Evolutionary conservation across 2,329 filamentous ascomycete species (phyloP), one percentile per base, ranked within the genome.

Genomic region (Botrytis byssoidea): DNA sequence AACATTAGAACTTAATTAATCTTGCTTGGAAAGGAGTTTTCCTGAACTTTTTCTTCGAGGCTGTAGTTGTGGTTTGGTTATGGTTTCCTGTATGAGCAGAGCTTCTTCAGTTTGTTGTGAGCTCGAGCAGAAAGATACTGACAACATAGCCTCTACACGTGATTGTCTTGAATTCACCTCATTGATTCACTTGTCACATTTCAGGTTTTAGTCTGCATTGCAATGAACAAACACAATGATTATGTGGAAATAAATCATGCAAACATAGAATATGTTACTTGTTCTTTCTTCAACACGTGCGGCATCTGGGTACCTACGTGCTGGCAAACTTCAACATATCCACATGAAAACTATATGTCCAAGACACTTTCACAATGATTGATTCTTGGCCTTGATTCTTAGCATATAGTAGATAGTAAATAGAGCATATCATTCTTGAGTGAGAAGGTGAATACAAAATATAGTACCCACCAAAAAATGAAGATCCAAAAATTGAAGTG

Each of bases 221-320:
- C 3, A 18, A 20, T 67, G 7, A 20, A 14, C 48, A n/a, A 20
- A 14, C 25, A 16, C 5, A 55, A 55, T 55, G 25, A 55, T 16
- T 14, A 7, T 16, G 1, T n/a, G 0, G 5, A 55, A 55, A n/a
- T 1, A n/a, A n/a, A 55, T n/a, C 3, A 57, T 57, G n/a, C 0
- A 18, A 57, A 18, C 7, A 55, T 22, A 40, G 14, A 3, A 40
- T 12, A 1, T 2, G 22, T 25, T 6, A 10, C 20, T 12, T 32
- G 4, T 14, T 5, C 18, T 44, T 18, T 25, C 9, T 37, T 55
- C 32, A 55, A 37, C n/a, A 40, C 40, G 44, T 35, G 25, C 9
- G 14, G 35, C 14, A 7, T 29, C 25, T 18, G 6, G n/a, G 3
- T 9, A 57, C 12, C 51, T 29, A 57, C 51, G 10, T 42, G 14